Evolutionary conservation across 768 basidiomycete species (phyloP).

Genomic region (Hirschioporus abietinus): DNA sequence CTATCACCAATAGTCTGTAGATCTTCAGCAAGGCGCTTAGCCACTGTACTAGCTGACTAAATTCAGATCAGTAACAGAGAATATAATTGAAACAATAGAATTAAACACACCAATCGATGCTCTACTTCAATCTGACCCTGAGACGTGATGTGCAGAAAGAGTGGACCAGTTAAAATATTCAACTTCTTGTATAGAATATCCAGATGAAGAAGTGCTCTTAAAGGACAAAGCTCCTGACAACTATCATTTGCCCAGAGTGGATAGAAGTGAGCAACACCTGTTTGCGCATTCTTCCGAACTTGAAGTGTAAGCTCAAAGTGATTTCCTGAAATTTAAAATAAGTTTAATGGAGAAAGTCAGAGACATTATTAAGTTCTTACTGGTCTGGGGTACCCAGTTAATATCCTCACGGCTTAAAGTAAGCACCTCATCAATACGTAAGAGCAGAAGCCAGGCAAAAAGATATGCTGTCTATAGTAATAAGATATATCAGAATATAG

Average conservation of each 20-base stretch:
- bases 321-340: slow-evolving; percentile 3
- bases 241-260: slow-evolving; percentile 16
- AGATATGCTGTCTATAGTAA: slow-evolving; percentile 17
- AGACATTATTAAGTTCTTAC: neutral
- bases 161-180: slow-evolving; percentile 8
- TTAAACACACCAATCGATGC: slow-evolving; percentile 2
- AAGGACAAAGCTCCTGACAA: slow-evolving; percentile 16
- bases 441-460: slow-evolving; percentile 17
- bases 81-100: neutral
- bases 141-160: slow-evolving; percentile 12
- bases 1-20: slow-evolving; percentile 15
- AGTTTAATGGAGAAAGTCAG: neutral
- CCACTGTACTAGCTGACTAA: slow-evolving; percentile 13
- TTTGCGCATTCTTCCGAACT: slow-evolving; percentile 16
- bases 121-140: slow-evolving; percentile 4
- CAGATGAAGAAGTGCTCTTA: slow-evolving; percentile 14
- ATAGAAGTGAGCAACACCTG: slow-evolving; percentile 15
- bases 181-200: slow-evolving; percentile 11
- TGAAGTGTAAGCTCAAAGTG: slow-evolving; percentile 10
- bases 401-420: slow-evolving; percentile 15
- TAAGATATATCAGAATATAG: slow-evolving; percentile 10
- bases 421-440: slow-evolving; percentile 17
- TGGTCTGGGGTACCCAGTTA: slow-evolving; percentile 12
- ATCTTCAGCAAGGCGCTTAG: slow-evolving; percentile 13
- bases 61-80: neutral